Evolutionary conservation across 441 rosid genomes (phyloP).

Genomic region (Adansonia rubrostipa): DNA sequence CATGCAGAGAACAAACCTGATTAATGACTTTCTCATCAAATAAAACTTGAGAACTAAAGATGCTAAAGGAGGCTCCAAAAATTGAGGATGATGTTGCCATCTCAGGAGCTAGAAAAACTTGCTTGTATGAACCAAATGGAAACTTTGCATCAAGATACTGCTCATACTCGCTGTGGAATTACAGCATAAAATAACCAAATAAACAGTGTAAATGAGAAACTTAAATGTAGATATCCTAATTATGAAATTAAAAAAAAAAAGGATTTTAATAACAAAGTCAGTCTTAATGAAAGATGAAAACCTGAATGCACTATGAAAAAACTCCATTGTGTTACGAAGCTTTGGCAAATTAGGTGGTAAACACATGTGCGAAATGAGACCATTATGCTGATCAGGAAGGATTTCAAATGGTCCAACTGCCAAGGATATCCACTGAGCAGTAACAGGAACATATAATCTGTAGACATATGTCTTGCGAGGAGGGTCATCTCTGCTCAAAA

Average conservation of each 20-base stretch:
- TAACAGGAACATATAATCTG: constrained; percentile 77
- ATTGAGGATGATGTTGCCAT: constrained; percentile 73
- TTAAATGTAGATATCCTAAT: constrained; percentile 23
- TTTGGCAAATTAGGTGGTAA: constrained; percentile 58
- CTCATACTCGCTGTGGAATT: constrained; percentile 78
- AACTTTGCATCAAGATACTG: constrained; percentile 85
- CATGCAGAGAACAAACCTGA: constrained; percentile 57
- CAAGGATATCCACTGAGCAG: constrained; percentile 87
- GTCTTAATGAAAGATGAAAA: constrained; percentile 35
- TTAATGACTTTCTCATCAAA: constrained; percentile 92
- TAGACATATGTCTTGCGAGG: constrained; percentile 86
- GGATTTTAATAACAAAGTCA: constrained; percentile 20
- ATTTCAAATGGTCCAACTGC: constrained; percentile 90
- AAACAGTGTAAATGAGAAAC: constrained; percentile 5
- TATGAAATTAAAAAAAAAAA: constrained; percentile 22
- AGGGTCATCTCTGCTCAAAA: constrained; percentile 87
- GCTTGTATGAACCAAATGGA: constrained; percentile 94
- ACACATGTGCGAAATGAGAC: constrained; percentile 82
- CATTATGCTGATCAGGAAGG: constrained; percentile 69
- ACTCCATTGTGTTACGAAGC: constrained; percentile 79
- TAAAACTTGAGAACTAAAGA: constrained; percentile 82
- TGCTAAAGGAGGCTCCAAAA: constrained; percentile 83
- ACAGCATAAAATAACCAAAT: constrained; percentile 34
- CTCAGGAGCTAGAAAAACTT: constrained; percentile 89
- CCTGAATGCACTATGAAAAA: constrained; percentile 93